Conservation (phyloP, 805 yeast species). For the Metschnikowia colocasiae region DNA sequence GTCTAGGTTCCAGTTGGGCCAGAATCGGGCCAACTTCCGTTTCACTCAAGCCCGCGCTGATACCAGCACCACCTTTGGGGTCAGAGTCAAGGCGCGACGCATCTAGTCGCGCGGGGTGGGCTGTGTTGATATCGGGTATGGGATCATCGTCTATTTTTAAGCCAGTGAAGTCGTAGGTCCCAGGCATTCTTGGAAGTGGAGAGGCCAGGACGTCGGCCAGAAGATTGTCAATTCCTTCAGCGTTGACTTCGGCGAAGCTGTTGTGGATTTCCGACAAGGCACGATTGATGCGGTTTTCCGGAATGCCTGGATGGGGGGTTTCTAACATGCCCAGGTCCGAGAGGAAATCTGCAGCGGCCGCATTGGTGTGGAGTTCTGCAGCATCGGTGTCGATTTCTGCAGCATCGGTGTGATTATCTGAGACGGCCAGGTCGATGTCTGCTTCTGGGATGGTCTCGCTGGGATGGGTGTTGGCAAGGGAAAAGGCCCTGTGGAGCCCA, state of each 20-base stretch:
- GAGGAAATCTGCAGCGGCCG: background rate
- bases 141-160: slow-evolving; percentile 21
- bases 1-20: background rate
- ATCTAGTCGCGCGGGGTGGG: background rate
- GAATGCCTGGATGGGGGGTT: background rate
- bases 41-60: background rate
- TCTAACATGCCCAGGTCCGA: background rate
- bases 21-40: background rate
- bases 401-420: background rate
- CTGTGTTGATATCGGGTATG: background rate
- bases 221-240: background rate
- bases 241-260: background rate
- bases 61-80: background rate
- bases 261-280: background rate
- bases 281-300: background rate
- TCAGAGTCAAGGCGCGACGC: background rate
- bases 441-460: background rate
- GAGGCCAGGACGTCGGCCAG: slow-evolving; percentile 6
- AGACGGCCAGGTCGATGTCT: background rate
- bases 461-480: background rate
- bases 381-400: background rate
- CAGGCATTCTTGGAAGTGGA: slow-evolving; percentile 41
- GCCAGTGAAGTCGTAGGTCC: slow-evolving; percentile 46
- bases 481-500: slow-evolving; percentile 11
- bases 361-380: background rate